These are phyloP conservation scores for Fusarium kyushuense DNA, from an alignment of 2,329 filamentous ascomycete genomes.

Conservation along the genomic window DNA sequence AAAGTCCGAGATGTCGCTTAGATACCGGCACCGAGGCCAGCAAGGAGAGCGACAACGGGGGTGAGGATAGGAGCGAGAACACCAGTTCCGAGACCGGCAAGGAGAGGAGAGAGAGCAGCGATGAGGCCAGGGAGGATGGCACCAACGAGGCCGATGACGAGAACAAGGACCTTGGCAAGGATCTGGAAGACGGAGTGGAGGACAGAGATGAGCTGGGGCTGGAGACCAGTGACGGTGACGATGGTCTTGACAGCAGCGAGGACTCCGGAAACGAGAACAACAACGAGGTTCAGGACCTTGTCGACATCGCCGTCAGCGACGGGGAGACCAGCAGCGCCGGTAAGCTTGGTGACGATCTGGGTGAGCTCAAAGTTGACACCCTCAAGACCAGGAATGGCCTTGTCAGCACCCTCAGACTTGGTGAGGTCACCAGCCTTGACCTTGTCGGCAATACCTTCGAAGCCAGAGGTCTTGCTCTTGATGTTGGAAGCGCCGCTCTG, in stretches of 20 bases:
- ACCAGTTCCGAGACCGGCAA: slow-evolving; percentile 43
- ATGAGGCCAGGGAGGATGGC: slow-evolving; percentile 45
- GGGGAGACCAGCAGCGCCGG: slow-evolving; percentile 36
- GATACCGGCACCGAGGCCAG: slow-evolving; percentile 28
- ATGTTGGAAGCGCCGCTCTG: slow-evolving; percentile 4
- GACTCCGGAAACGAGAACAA: slow-evolving; percentile 36
- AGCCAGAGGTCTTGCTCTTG: slow-evolving; percentile 20
- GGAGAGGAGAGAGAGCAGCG: slow-evolving; percentile 45
- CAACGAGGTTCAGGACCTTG: slow-evolving; percentile 40
- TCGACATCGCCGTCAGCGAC: slow-evolving; percentile 44
- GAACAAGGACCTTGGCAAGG: slow-evolving; percentile 43
- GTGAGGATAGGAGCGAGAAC: slow-evolving; percentile 47
- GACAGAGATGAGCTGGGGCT: slow-evolving; percentile 43
- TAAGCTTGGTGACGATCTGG: slow-evolving; percentile 43
- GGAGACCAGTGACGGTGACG: slow-evolving; percentile 44
- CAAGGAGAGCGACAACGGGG: slow-evolving; percentile 44
- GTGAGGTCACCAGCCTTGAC: slow-evolving; percentile 40
- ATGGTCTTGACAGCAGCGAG: slow-evolving; percentile 44
- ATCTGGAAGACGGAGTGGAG: slow-evolving; percentile 48
- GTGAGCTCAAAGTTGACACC: slow-evolving; percentile 41
- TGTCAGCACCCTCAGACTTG: slow-evolving; percentile 37
- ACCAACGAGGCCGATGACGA: slow-evolving; percentile 42
- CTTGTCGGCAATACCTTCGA: slow-evolving; percentile 34
- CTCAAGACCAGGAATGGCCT: slow-evolving; percentile 33
- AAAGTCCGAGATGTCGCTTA: not conserved